phyloP scores from a whole-genome alignment of 805 yeast genomes.

The Tetrapisispora phaffii region DNA sequence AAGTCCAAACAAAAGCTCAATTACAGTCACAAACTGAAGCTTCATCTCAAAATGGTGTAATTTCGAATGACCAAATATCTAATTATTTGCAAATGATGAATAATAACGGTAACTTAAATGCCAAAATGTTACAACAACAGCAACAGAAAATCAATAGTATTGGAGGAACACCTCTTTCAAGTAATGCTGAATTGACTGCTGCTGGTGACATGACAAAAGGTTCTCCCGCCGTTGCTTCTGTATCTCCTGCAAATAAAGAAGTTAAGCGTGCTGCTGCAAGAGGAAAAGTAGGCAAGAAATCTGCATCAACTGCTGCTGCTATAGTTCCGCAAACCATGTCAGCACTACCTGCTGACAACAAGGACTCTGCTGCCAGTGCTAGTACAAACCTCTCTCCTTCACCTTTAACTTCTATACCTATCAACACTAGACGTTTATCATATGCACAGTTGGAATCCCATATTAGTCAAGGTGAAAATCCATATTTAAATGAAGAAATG shows the following conservation, averaged over 20 bases:
- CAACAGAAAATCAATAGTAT: background rate
- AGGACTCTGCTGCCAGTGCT: background rate
- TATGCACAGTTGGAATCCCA: constrained; percentile 1
- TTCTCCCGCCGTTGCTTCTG: background rate
- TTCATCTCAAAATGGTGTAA: constrained; percentile 1
- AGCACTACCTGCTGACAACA: background rate
- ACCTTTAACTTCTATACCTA: constrained; percentile 3
- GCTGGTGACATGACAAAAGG: background rate
- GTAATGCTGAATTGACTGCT: background rate
- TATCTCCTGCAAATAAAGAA: constrained; percentile 3
- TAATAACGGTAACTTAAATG: background rate
- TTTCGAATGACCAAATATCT: background rate
- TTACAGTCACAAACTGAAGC: background rate
- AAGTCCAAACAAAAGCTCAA: constrained; percentile 3
- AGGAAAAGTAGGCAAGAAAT: background rate
- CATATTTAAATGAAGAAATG: constrained; percentile 26
- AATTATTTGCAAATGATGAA: constrained; percentile 1
- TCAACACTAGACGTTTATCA: background rate
- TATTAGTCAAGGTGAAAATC: constrained; percentile 11
- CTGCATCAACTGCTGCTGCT: background rate
- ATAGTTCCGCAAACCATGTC: background rate
- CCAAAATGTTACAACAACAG: background rate
- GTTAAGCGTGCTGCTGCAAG: background rate
- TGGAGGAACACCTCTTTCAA: background rate
- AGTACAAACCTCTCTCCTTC: background rate